Evolutionary conservation across 202 grass and related monocot genomes (phyloP), one percentile per base, ranked within the genome.

Genomic region (Miscanthus sacchariflorus): DNA sequence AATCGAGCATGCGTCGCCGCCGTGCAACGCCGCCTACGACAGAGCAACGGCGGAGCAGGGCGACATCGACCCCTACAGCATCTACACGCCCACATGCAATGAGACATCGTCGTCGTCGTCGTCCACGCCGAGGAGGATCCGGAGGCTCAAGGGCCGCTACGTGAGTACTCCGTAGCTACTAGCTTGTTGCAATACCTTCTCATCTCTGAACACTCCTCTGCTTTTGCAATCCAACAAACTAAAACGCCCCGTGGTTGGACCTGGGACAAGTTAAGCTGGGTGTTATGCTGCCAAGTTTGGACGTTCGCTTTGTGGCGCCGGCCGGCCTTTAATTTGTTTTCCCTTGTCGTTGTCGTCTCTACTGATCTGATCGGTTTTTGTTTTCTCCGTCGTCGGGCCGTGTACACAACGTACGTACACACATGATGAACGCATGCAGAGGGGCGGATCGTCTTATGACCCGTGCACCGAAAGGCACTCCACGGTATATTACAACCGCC

Each of bases 11-110:
- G 68, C 85, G 6, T 86, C 92, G 36, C 43, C 77, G 28, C 69
- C 67, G 14, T 96, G 96, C 64, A 3, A 11, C 18, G 70, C 66
- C 59, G 61, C 81, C 6, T 38, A 90, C 14, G 19, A 91, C 42
- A 10, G 0, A 9, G 89, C 93, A 6, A 59, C 38, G 6, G 45
- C 0, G 2, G 96, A 95, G 90, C 85, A 93, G 70, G 93, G 96
- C 13, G 79, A 89, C 77, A 96, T 98, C 70, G 96, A 98, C 52
- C 12, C 81, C 7, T 96, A 98, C 83, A 98, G 93, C 87, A 54
- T 98, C 78, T 98, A 98, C 87, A 96, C 96, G 11, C 89, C 87
- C 30, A 35, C 76, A 5, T 98, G 96, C 85, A 94, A 93, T 49
- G 39, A 81, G 28, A 81, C 88, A 3, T 17, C 66, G 0, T 8